phyloP scores from a whole-genome alignment of 257 asterid genomes.

The Cynanchum wilfordii region DNA sequence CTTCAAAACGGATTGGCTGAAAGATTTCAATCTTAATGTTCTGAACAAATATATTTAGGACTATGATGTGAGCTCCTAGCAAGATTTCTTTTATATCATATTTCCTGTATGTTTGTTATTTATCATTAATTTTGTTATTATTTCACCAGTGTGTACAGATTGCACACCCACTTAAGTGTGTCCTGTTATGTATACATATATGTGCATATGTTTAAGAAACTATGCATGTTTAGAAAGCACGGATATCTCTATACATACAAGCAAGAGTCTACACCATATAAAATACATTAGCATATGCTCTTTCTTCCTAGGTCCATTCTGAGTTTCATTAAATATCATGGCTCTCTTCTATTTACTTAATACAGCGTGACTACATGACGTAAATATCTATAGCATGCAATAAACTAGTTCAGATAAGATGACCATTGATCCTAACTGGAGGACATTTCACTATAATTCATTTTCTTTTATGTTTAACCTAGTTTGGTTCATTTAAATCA shows the following conservation, averaged over 20 bases:
- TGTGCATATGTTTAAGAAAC: not conserved
- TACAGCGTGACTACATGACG: not conserved
- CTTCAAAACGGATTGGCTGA: not conserved
- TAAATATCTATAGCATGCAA: not conserved
- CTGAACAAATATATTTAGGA: not conserved
- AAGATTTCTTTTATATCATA: not conserved
- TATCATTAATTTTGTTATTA: not conserved
- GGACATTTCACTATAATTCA: not conserved
- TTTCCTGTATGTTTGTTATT: not conserved
- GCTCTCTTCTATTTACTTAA: not conserved
- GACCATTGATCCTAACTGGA: not conserved
- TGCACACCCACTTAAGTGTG: not conserved
- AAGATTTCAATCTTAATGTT: not conserved
- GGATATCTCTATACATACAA: not conserved
- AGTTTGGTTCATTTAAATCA: too few relatives aligned
- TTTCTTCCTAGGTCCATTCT: not conserved
- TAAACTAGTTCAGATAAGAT: not conserved
- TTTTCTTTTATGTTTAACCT: not conserved
- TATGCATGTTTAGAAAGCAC: not conserved
- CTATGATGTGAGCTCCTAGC: not conserved
- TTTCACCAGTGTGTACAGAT: not conserved
- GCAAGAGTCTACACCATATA: not conserved
- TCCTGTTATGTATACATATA: not conserved
- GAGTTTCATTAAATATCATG: not conserved
- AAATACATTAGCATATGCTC: not conserved